Percentiles rank a stretch among this genome's conserved stretches.
Conservation (phyloP, 768 basidiomycete species). For the Coprinellus micaceus region DNA sequence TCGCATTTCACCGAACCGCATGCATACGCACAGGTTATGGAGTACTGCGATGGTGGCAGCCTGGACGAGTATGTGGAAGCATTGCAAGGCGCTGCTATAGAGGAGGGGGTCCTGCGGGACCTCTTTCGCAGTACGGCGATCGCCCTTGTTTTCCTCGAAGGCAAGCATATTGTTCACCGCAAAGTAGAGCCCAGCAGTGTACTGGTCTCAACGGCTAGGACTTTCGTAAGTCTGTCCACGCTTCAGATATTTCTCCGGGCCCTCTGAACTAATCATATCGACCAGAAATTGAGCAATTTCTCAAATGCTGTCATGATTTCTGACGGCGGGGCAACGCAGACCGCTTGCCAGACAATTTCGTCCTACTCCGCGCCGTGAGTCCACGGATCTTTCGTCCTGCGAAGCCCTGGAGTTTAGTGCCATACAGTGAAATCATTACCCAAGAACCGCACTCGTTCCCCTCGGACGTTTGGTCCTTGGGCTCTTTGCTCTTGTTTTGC, state of each 20-base stretch:
- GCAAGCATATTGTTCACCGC: slow-evolving; percentile 41
- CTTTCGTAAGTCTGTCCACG: slow-evolving; percentile 40
- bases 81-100: slow-evolving; percentile 19
- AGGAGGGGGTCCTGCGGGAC: slow-evolving; percentile 34
- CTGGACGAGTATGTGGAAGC: slow-evolving; percentile 29
- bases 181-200: slow-evolving; percentile 38
- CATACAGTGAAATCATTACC: slow-evolving; percentile 36
- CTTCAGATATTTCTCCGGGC: neutral
- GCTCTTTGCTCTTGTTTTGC: slow-evolving; percentile 37
- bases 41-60: slow-evolving; percentile 41
- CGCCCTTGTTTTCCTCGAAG: slow-evolving; percentile 41
- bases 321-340: slow-evolving; percentile 15
- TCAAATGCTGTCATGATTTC: slow-evolving; percentile 28
- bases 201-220: slow-evolving; percentile 35
- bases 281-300: slow-evolving; percentile 46
- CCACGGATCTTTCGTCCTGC: neutral
- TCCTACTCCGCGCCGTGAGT: slow-evolving; percentile 41
- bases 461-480: slow-evolving; percentile 47
- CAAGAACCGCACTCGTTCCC: slow-evolving; percentile 30
- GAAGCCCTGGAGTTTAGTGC: slow-evolving; percentile 1
- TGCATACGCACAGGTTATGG: slow-evolving; percentile 38
- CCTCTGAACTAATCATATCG: neutral
- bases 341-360: neutral
- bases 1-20: slow-evolving; percentile 32
- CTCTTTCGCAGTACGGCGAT: slow-evolving; percentile 37